Evolutionary conservation across 2,329 filamentous ascomycete species (phyloP).

Genomic region (Gnomoniopsis sp.): DNA sequence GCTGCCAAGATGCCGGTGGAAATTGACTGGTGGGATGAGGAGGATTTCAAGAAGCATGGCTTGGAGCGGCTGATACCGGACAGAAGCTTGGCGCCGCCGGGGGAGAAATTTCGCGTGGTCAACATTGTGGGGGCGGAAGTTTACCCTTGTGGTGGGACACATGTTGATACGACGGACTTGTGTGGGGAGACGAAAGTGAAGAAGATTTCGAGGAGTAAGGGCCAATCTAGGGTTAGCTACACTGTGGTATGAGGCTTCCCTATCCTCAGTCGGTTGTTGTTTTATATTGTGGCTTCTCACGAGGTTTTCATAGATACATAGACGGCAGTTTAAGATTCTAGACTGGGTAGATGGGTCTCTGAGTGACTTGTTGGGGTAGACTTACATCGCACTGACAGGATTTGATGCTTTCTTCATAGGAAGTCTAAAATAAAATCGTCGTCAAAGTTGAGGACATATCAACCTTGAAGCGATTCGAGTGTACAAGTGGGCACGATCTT

Average conservation of each 20-base stretch:
- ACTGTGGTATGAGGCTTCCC: conserved; percentile 8
- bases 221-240: conserved; percentile 57
- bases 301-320: too few species aligned
- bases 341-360: too few species aligned
- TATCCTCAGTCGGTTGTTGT: background rate
- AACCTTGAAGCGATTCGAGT: too few species aligned
- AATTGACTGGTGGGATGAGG: conserved; percentile 45
- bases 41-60: conserved; percentile 53
- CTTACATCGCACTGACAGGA: too few species aligned
- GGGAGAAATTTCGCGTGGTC: conserved; percentile 63
- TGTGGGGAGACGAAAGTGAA: conserved; percentile 61
- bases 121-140: conserved; percentile 65
- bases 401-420: too few species aligned
- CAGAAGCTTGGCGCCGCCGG: conserved; percentile 37
- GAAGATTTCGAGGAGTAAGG: conserved; percentile 65
- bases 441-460: too few species aligned
- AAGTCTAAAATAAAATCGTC: too few species aligned
- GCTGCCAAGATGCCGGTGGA: conserved; percentile 53
- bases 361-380: too few species aligned
- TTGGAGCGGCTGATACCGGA: conserved; percentile 56
- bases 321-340: too few species aligned
- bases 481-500: too few species aligned
- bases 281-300: too few species aligned
- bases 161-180: conserved; percentile 58
- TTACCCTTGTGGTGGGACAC: conserved; percentile 74